Base-by-base conservation (phyloP, 176 grass and related monocot genomes). In the Raddia guianensis region DNA sequence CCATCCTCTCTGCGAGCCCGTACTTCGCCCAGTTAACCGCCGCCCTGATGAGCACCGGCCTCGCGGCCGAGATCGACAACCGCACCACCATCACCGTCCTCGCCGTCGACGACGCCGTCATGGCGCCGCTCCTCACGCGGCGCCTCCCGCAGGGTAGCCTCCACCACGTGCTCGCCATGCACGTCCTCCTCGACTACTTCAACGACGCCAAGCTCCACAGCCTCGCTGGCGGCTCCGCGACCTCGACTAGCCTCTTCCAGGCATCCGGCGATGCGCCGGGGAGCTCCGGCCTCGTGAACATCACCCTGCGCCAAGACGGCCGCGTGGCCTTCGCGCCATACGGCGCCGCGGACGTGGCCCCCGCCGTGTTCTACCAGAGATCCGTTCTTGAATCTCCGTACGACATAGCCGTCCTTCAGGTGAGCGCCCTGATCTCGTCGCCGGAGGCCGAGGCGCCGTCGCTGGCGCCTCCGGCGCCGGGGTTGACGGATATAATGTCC, bases 111-210 rank as follows among this genome's bases (percentile, higher is more conserved):
- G 82, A 92, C 77, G 40, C 49, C 6, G 89, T 14, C 18, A 71
- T 84, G 89, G 63, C 45, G 18, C 33, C 68, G 33, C 65, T 91
- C 13, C 33, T 12, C 4, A 58, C 27, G 4, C 48, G 40, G 33
- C 1, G 45, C 5, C 84, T 83, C 47, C 5, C 77, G 2, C 18
- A 42, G 16, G 49, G 71, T 6, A 77, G 42, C 8, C 9, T 93
- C 51, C 19, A 21, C 40, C 76, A 68, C 44, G 80, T 65, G 15
- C 49, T 93, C 62, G 75, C 70, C 10, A 13, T 91, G 8, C 86
- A 89, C 72, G 73, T 80, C 70, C 73, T 93, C 35, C n/a, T 89
- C 0, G 91, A 91, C 74, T 97, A 89, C 83, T 80, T 49, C 65
- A 78, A 74, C 40, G 77, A 10, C 45, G 20, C 34, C 44, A 97